phyloP scores from a whole-genome alignment of 192 early-diverging fungal species.

The Helicostylum pulchrum region DNA sequence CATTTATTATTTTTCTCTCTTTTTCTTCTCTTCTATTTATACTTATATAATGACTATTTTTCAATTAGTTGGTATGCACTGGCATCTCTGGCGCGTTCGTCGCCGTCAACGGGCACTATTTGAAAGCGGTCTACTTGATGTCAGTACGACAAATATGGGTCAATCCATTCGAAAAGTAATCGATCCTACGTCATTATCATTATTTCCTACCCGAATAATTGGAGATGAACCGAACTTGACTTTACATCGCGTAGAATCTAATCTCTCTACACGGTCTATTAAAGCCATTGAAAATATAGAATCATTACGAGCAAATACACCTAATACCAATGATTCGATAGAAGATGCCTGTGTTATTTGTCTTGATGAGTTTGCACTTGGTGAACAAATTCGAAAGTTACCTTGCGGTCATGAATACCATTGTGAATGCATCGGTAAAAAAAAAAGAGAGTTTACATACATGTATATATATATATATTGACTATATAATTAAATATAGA shows the following conservation, averaged over 20 bases:
- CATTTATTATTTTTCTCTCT: not conserved
- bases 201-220: constrained; percentile 43
- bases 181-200: constrained; percentile 16
- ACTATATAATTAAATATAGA: constrained; percentile 27
- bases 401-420: constrained; percentile 60
- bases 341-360: constrained; percentile 51
- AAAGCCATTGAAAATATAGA: constrained; percentile 34
- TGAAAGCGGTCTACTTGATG: constrained; percentile 21
- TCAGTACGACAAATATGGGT: not conserved
- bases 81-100: constrained; percentile 34
- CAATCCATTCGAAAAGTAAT: constrained; percentile 17
- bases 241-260: constrained; percentile 18
- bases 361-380: constrained; percentile 51
- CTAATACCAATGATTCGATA: not conserved
- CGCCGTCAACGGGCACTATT: constrained; percentile 21
- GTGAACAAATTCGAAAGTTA: constrained; percentile 49
- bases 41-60: not conserved
- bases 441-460: too few relatives aligned
- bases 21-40: constrained; percentile 12
- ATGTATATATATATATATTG: constrained; percentile 1
- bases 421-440: constrained; percentile 56
- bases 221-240: constrained; percentile 13
- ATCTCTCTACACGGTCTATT: constrained; percentile 25
- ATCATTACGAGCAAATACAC: not conserved
- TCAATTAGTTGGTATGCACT: constrained; percentile 28